Base-by-base conservation (phyloP, 208 protist species). In the Leishmania major region DNA sequence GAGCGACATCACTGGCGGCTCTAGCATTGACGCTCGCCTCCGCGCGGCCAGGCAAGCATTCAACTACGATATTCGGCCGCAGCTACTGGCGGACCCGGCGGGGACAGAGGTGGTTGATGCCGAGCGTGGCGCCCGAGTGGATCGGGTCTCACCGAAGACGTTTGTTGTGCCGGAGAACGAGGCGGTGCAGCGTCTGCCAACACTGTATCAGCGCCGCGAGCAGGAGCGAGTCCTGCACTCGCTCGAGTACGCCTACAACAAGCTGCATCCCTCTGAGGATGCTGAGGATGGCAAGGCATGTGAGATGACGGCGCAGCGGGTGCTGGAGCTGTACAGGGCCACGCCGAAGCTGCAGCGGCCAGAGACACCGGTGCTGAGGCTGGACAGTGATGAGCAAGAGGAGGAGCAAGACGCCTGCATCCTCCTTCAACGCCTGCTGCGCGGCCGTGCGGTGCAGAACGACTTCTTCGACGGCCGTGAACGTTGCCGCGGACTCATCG, bases 391-490 rank as follows among this genome's bases (percentile, higher is more conserved):
- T 69, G 86, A 86, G 2, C 87, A 94, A 43, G 93, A 98, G 76
- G 94, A 96, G 43, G 40, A 87, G 70, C 94, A 99, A 80, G 94
- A 97, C 72, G 93, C 88, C 7, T 92, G 93, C 77, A 87, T 98
- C 53, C 87, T 99, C 40, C 92, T 99, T 55, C 96, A 99, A 86
- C 88, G 95, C 28, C 86, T 99, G 73, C 83, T 99, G 28, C 93
- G 97, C 60, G 97, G 97, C 35, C 91, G 97, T 57, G 95, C 97
- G 4, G 96, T 97, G 67, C 96, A 99, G 88, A 98, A 97, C 82
- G 94, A 97, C 87, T 98, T 98, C 90, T 98, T 97, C 84, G 97
- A 99, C 72, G 97, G 97, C 31, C 97, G 97, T 73, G 96, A 98
- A 86, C 90, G 96, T 22, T 97, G 95, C 86, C 89, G 93, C 69